Evolutionary conservation across 805 yeast species (phyloP).

Genomic region (Zygosaccharomyces lentus): DNA sequence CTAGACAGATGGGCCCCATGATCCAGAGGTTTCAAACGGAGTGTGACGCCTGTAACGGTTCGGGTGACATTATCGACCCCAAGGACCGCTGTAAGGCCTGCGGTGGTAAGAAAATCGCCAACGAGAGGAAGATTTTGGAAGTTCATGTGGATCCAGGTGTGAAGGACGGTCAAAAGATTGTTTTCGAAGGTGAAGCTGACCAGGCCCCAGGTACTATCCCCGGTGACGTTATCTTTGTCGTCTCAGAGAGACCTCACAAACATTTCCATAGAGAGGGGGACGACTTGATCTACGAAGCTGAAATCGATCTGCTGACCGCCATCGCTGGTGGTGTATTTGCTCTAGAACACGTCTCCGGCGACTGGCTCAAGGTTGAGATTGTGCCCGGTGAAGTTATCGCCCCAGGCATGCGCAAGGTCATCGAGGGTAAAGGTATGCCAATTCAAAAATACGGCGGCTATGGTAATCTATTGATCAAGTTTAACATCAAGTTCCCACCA

Average conservation of each 20-base stretch:
- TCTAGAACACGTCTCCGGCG: conserved; percentile 87
- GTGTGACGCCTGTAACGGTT: conserved; percentile 89
- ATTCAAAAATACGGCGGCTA: conserved; percentile 78
- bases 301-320: conserved; percentile 89
- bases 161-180: conserved; percentile 88
- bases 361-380: conserved; percentile 75
- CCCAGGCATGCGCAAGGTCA: conserved; percentile 76
- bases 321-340: conserved; percentile 93
- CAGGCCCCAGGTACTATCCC: conserved; percentile 93
- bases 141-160: conserved; percentile 96
- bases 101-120: conserved; percentile 79
- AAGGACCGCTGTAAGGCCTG: conserved; percentile 86
- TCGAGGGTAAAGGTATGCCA: conserved; percentile 98
- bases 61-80: conserved; percentile 82
- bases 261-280: conserved; percentile 82
- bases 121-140: conserved; percentile 88
- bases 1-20: conserved; percentile 99
- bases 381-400: conserved; percentile 90
- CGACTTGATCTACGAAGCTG: conserved; percentile 79
- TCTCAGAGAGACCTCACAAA: conserved; percentile 85
- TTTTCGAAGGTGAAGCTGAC: conserved; percentile 94
- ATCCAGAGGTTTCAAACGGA: conserved; percentile 95
- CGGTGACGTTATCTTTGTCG: conserved; percentile 91
- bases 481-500: conserved; percentile 84
- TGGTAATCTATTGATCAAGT: conserved; percentile 84